phyloP scores from a whole-genome alignment of 1,284 basidiomycete genomes.

The Apiotrichum brassicae region DNA sequence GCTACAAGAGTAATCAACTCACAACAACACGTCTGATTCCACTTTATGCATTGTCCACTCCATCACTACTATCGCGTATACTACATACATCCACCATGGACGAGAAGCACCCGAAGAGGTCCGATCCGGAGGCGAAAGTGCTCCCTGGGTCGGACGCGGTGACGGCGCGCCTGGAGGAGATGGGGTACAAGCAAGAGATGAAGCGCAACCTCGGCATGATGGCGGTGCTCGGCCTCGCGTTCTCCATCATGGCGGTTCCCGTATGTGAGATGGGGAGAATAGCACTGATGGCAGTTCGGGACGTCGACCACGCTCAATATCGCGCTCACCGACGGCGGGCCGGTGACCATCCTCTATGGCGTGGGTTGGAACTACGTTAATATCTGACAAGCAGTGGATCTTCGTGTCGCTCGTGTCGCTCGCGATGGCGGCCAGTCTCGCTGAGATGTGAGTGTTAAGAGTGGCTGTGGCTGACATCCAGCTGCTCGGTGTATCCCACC shows the following conservation, averaged over 20 bases:
- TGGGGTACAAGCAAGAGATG: conserved; percentile 49
- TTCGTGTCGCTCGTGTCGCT: conserved; percentile 49
- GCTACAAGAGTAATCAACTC: too few relatives aligned
- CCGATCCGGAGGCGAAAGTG: background rate
- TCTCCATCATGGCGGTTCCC: conserved; percentile 47
- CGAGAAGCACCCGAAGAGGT: background rate
- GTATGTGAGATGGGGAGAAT: background rate
- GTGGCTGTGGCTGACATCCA: conserved; percentile 9
- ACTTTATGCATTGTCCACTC: too few relatives aligned
- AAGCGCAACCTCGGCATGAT: conserved; percentile 49
- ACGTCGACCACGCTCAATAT: conserved; percentile 47
- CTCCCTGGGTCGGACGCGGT: conserved; percentile 4
- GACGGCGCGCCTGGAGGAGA: conserved; percentile 36
- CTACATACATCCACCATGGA: background rate
- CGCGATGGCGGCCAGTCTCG: conserved; percentile 48
- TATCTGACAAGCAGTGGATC: conserved; percentile 37
- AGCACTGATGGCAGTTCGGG: conserved; percentile 20
- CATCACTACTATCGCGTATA: too few relatives aligned
- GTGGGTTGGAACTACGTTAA: conserved; percentile 22
- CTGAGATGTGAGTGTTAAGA: conserved; percentile 44
- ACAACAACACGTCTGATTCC: too few relatives aligned
- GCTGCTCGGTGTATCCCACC: conserved; percentile 49
- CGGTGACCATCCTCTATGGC: conserved; percentile 46
- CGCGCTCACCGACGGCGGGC: conserved; percentile 48
- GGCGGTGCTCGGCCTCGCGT: conserved; percentile 47